phyloP scores from a whole-genome alignment of 768 basidiomycete species.

The Podaxis rugospora region DNA sequence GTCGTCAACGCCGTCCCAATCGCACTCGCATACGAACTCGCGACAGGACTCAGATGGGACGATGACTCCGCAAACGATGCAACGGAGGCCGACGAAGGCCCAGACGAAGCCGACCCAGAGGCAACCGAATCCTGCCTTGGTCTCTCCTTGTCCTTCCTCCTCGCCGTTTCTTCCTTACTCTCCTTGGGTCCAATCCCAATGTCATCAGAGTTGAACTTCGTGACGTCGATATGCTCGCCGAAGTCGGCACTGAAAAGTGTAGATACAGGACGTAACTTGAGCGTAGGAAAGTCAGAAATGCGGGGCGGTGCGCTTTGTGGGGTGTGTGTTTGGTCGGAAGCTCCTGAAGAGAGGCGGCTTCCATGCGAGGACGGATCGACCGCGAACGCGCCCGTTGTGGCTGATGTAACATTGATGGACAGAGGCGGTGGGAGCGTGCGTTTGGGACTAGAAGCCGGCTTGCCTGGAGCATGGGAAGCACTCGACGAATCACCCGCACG shows the following conservation, averaged over 20 bases:
- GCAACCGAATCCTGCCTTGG: slow-evolving; percentile 28
- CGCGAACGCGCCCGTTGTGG: slow-evolving; percentile 19
- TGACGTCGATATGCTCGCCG: slow-evolving; percentile 38
- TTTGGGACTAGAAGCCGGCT: slow-evolving; percentile 24
- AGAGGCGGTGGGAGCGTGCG: slow-evolving; percentile 32
- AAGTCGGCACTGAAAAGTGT: slow-evolving; percentile 73
- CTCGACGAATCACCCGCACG: not conserved
- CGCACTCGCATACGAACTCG: not conserved
- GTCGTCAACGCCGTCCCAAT: slow-evolving; percentile 16
- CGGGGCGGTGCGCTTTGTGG: slow-evolving; percentile 67
- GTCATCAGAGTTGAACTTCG: not conserved
- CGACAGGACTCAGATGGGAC: not conserved
- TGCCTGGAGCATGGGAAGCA: slow-evolving; percentile 2
- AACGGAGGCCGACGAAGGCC: slow-evolving; percentile 1
- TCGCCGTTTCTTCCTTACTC: not conserved
- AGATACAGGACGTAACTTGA: slow-evolving; percentile 73
- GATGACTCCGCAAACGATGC: slow-evolving; percentile 5
- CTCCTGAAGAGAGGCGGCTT: slow-evolving; percentile 14
- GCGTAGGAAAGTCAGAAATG: slow-evolving; percentile 55
- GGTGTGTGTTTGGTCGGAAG: slow-evolving; percentile 21
- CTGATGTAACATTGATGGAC: slow-evolving; percentile 33
- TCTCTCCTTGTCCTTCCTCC: slow-evolving; percentile 36
- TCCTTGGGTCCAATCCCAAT: slow-evolving; percentile 14
- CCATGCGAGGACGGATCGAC: slow-evolving; percentile 22
- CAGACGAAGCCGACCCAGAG: slow-evolving; percentile 4